Evolutionary conservation across 2,329 filamentous ascomycete genomes (phyloP), one percentile per base, ranked within the genome.

Genomic region (Hypomyces perniciosus): DNA sequence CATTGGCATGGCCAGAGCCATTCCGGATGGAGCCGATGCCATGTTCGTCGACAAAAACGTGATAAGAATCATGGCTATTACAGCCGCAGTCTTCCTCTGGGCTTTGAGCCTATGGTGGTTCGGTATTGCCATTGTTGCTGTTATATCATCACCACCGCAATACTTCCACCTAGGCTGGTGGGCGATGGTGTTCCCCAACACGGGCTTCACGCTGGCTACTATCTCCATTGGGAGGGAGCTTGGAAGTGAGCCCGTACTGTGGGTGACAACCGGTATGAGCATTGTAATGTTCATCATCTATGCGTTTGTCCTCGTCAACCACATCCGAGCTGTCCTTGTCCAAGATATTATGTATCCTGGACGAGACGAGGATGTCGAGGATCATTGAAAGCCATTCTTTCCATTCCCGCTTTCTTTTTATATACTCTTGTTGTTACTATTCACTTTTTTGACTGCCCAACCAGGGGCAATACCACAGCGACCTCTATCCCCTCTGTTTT

Each of bases 161-260:
- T 73, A 72, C 61, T 83, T 83, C 57, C 77, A 81, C 54, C 69
- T 85, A 2, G 79, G 79, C 1, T 85, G 80, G 80, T 86, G 80
- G 77, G 80, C 81, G 0, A 75, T 80, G 63, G 77, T 83, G 8
- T 83, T 83, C 63, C 80, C 80, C 42, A 83, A 83, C 63, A 78
- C 76, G 0, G 80, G 80, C 4, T 83, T 83, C 59, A 76, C 75
- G 4, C 67, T 83, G 43, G 76, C 76, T 2, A 81, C 78, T 0
- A 79, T 81, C 45, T 67, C 74, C 6, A 75, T 83, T 26, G 76
- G 73, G 1, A 72, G 72, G 4, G 71, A 73, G 34, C 67, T 83
- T 6, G 60, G 65, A 44, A 78, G 70, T 56, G 61, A 72, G 0
- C 62, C 65, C 0, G 68, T 81, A 3, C 58, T 70, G 31, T 79